Evolutionary conservation across 768 basidiomycete genomes (phyloP).

Genomic region (Auricularia sp.): DNA sequence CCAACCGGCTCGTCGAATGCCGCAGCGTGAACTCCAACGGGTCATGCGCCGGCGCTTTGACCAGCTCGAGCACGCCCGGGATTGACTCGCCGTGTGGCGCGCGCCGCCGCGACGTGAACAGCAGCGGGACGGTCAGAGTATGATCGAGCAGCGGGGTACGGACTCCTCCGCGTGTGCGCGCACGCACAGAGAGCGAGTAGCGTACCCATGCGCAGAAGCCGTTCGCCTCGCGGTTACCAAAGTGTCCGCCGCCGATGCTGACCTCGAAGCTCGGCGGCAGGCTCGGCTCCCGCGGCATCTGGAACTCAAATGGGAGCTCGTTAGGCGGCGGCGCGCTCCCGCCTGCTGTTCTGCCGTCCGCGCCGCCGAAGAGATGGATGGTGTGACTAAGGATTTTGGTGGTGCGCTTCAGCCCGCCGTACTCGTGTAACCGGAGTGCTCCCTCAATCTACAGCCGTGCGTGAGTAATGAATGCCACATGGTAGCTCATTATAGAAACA

Average conservation of each 20-base stretch:
- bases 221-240: neutral
- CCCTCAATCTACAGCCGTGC: neutral
- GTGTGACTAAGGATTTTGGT: neutral
- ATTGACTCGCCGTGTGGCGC: neutral
- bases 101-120: neutral
- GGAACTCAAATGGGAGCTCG: neutral
- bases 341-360: neutral
- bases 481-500: neutral
- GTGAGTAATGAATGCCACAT: neutral
- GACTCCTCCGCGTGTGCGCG: neutral
- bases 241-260: neutral
- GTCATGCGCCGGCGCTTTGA: neutral
- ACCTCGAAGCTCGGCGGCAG: neutral
- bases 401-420: constrained; percentile 1
- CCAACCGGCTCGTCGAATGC: neutral
- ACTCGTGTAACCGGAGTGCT: neutral
- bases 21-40: neutral
- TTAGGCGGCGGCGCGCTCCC: neutral
- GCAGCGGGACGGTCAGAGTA: neutral
- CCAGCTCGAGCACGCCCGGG: neutral
- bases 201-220: neutral
- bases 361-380: neutral
- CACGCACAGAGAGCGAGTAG: neutral
- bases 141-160: neutral
- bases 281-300: neutral